Conservation (phyloP, 2,329 filamentous ascomycete genomes). For the Fusarium incarnatum region DNA sequence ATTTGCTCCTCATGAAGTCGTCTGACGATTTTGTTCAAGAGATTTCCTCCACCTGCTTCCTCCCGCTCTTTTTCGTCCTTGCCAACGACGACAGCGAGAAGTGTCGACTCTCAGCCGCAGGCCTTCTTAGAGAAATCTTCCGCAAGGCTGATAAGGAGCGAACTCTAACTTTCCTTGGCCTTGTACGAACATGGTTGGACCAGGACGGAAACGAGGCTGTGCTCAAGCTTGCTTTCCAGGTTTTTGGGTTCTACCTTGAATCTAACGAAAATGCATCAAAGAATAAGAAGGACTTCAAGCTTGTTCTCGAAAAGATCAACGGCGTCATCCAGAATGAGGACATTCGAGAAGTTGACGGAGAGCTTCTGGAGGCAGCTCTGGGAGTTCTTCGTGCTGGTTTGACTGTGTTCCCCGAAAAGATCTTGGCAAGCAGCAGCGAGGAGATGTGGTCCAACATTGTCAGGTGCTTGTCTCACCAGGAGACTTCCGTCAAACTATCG, state of each 20-base stretch:
- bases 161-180: slow-evolving; percentile 74
- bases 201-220: slow-evolving; percentile 79
- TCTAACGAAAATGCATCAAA: slow-evolving; percentile 68
- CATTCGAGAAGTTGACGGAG: slow-evolving; percentile 68
- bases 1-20: slow-evolving; percentile 87
- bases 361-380: slow-evolving; percentile 80
- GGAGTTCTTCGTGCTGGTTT: slow-evolving; percentile 76
- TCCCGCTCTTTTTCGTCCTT: slow-evolving; percentile 85
- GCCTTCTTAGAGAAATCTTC: slow-evolving; percentile 84
- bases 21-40: slow-evolving; percentile 86
- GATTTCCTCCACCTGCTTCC: slow-evolving; percentile 82
- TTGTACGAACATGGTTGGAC: slow-evolving; percentile 80
- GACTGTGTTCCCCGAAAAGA: slow-evolving; percentile 71
- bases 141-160: slow-evolving; percentile 79
- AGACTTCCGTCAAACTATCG: slow-evolving; percentile 80
- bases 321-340: slow-evolving; percentile 67
- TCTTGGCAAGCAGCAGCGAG: slow-evolving; percentile 70
- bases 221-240: slow-evolving; percentile 79
- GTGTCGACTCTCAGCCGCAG: slow-evolving; percentile 84
- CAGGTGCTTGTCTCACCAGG: slow-evolving; percentile 76
- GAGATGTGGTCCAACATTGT: slow-evolving; percentile 79
- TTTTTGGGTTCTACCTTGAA: slow-evolving; percentile 87
- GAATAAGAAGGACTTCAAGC: slow-evolving; percentile 74
- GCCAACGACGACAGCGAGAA: slow-evolving; percentile 89
- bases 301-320: slow-evolving; percentile 68